These are phyloP conservation scores for Daldinia vernicosa DNA, from an alignment of 495 filamentous ascomycete genomes.

Conservation along the genomic window DNA sequence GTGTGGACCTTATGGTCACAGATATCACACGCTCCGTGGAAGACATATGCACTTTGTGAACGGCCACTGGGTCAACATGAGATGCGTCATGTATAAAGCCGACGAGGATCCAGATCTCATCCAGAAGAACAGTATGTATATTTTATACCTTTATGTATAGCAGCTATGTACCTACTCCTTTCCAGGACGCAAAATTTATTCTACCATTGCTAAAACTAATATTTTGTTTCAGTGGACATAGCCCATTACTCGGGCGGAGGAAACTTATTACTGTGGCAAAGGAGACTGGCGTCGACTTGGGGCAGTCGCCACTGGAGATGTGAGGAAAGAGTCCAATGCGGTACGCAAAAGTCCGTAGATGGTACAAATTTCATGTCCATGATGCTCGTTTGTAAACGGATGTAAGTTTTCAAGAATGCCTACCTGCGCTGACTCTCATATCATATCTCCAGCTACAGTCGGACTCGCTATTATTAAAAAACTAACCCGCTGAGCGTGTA, in stretches of 20 bases:
- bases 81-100: conserved; percentile 47
- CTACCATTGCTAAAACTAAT: conserved; percentile 1
- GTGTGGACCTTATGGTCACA: conserved; percentile 36
- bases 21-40: conserved; percentile 37
- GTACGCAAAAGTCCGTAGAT: conserved; percentile 36
- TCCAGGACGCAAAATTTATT: neutral
- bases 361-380: conserved; percentile 43
- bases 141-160: neutral
- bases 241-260: conserved; percentile 34
- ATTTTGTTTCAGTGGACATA: conserved; percentile 34
- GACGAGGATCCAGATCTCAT: conserved; percentile 43
- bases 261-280: conserved; percentile 44
- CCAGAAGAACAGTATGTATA: conserved; percentile 41
- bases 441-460: neutral
- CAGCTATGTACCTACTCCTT: neutral
- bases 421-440: neutral
- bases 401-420: conserved; percentile 28
- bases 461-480: neutral
- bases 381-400: conserved; percentile 47
- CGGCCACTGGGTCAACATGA: conserved; percentile 43
- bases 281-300: conserved; percentile 45
- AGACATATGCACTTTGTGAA: conserved; percentile 45
- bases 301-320: conserved; percentile 47
- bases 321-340: conserved; percentile 41
- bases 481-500: conserved; percentile 9